Evolutionary conservation across 2,329 filamentous ascomycete species (phyloP).

Genomic region (Pyricularia sp.): DNA sequence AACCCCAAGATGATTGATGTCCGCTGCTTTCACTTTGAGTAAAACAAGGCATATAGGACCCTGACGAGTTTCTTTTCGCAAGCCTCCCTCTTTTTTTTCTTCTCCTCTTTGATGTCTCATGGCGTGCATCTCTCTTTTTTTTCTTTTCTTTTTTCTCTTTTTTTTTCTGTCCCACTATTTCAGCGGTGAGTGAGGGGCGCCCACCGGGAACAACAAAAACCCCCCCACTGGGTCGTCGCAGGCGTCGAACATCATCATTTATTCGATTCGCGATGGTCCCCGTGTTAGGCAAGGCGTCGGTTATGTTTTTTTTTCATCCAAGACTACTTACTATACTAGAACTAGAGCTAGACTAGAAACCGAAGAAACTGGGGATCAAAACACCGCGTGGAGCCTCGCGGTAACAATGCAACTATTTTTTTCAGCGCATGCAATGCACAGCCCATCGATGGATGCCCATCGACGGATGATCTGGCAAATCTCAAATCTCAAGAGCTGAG

Average conservation of each 20-base stretch:
- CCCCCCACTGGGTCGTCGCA: not conserved
- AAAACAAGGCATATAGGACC: not conserved
- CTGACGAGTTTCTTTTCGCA: not conserved
- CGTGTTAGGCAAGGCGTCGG: not conserved
- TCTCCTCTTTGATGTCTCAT: not conserved
- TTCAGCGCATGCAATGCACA: not conserved
- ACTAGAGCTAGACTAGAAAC: not conserved
- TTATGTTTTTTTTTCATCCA: not conserved
- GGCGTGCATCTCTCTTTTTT: not conserved
- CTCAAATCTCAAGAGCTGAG: not conserved
- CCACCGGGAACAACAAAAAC: not conserved
- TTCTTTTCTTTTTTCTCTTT: not conserved
- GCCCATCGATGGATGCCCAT: not conserved
- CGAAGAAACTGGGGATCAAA: not conserved
- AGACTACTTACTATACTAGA: not conserved
- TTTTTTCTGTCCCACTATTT: not conserved
- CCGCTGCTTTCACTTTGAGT: not conserved
- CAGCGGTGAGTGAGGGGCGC: not conserved
- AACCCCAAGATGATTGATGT: not conserved
- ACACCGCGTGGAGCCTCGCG: not conserved
- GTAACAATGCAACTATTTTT: not conserved
- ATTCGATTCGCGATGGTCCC: not conserved
- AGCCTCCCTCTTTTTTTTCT: not conserved
- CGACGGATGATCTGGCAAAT: not conserved
- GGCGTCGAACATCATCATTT: not conserved